Evolutionary conservation across 352 stramenopile genomes (phyloP), one percentile per base, ranked within the genome.

Genomic region (Globisporangium polare): DNA sequence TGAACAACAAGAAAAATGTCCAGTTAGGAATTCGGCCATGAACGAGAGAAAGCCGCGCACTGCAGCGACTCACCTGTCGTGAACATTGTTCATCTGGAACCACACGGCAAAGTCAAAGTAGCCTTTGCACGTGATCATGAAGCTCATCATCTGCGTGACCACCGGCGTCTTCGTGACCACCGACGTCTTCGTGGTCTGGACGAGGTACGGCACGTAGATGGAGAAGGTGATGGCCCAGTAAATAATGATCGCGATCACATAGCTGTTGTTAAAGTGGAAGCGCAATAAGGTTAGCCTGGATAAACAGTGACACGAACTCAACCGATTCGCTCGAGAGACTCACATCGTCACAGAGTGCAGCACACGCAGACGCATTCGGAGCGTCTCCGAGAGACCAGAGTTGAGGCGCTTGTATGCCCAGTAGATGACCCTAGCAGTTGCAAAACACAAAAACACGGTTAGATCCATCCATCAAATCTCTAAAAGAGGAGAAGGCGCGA

Each of bases 241-340:
- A 59, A 95, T 92, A 71, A 95, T 92, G 63, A 95, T 94, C n/a
- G 86, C 86, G 39, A 95, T 93, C 63, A 95, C 86, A 53, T 94
- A 94, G 46, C 84, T 93, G 53, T 27, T 93, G 53, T 27, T 41
- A 13, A 42, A 15, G 4, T n/a, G 15, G 6, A 31, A 46, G 18
- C 41, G 18, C 5, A 46, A 20, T 20, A 17, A 22, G 17, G 41
- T 46, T 31, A 33, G 26, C 7, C 43, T 7, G 53, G 58, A 20
- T 2, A 37, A 52, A 31, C 37, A 56, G 20, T 18, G 57, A 27
- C 53, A 8, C 26, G 15, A 20, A 31, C 12, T 18, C 26, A 29
- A 13, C 15, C 7, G 29, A 39, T 41, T 33, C 24, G 33, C 8
- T 22, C 26, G 3, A 43, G 12, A 33, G 7, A 83, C 83, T 62